Percentiles rank a stretch among this genome's conserved stretches.
Evolutionary conservation across 1,139 yeast genomes (phyloP).

Genomic region (Spencermartinsiella ligniputridi): DNA sequence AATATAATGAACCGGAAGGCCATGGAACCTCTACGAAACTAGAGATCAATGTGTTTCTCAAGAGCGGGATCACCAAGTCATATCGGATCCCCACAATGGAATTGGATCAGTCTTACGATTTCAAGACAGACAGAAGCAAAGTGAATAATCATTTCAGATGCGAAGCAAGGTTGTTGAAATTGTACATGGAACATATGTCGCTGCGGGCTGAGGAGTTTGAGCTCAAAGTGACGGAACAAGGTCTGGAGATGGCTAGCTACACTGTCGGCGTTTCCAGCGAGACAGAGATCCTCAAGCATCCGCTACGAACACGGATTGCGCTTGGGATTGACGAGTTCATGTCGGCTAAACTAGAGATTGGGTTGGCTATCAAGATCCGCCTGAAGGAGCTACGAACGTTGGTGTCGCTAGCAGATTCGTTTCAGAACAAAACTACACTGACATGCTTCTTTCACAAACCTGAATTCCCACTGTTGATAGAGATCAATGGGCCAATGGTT

Average conservation of each 20-base stretch:
- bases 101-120: slow-evolving; percentile 21
- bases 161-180: slow-evolving; percentile 23
- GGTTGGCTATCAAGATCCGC: slow-evolving; percentile 23
- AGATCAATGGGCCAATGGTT: slow-evolving; percentile 13
- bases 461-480: slow-evolving; percentile 26
- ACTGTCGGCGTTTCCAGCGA: slow-evolving; percentile 25
- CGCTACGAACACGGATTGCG: slow-evolving; percentile 27
- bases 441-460: slow-evolving; percentile 22
- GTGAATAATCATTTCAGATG: slow-evolving; percentile 22
- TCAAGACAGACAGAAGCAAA: slow-evolving; percentile 18
- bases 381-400: slow-evolving; percentile 29
- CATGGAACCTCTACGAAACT: slow-evolving; percentile 11
- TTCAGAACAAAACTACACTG: slow-evolving; percentile 14
- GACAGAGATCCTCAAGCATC: slow-evolving; percentile 29
- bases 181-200: slow-evolving; percentile 29
- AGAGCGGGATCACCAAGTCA: slow-evolving; percentile 25
- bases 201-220: slow-evolving; percentile 30
- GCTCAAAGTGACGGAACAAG: slow-evolving; percentile 19
- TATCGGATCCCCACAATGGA: slow-evolving; percentile 27
- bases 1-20: slow-evolving; percentile 5
- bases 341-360: slow-evolving; percentile 19
- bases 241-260: slow-evolving; percentile 24
- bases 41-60: slow-evolving; percentile 17
- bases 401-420: slow-evolving; percentile 21
- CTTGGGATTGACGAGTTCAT: slow-evolving; percentile 25